phyloP scores from a whole-genome alignment of 2,329 filamentous ascomycete genomes.

The Penicillium rolfsii region DNA sequence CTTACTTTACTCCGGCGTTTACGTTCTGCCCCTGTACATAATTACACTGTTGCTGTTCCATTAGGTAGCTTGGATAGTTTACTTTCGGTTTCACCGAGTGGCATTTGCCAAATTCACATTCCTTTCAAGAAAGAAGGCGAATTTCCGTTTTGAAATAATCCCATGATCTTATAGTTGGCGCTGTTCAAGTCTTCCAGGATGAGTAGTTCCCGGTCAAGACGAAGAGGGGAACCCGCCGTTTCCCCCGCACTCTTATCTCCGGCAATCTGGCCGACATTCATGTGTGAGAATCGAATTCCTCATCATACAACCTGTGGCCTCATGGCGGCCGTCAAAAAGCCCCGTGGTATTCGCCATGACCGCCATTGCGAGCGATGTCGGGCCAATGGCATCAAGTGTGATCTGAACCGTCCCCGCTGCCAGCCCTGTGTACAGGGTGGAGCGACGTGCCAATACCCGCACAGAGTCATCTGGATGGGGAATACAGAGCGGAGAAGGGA shows the following conservation, averaged over 20 bases:
- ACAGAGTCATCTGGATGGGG: conserved; percentile 33
- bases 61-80: not conserved
- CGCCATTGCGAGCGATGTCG: conserved; percentile 35
- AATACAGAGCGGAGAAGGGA: conserved; percentile 19
- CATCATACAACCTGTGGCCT: not conserved
- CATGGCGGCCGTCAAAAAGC: conserved; percentile 29
- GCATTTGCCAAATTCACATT: not conserved
- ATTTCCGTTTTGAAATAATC: not conserved
- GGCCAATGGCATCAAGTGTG: conserved; percentile 33
- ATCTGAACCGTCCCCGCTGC: conserved; percentile 36
- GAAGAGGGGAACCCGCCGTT: conserved; percentile 8
- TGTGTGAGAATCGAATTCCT: not conserved
- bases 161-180: no score
- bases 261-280: not conserved
- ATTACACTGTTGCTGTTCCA: not conserved
- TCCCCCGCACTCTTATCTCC: conserved; percentile 24
- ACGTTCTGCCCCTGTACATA: not conserved
- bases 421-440: conserved; percentile 28
- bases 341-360: conserved; percentile 37
- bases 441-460: conserved; percentile 31
- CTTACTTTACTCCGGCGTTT: not conserved
- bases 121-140: not conserved
- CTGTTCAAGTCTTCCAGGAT: not conserved
- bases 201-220: conserved; percentile 6
- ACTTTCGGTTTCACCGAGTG: conserved; percentile 1